phyloP scores from a whole-genome alignment of 2,329 filamentous ascomycete genomes.

The Colletotrichum lentis region DNA sequence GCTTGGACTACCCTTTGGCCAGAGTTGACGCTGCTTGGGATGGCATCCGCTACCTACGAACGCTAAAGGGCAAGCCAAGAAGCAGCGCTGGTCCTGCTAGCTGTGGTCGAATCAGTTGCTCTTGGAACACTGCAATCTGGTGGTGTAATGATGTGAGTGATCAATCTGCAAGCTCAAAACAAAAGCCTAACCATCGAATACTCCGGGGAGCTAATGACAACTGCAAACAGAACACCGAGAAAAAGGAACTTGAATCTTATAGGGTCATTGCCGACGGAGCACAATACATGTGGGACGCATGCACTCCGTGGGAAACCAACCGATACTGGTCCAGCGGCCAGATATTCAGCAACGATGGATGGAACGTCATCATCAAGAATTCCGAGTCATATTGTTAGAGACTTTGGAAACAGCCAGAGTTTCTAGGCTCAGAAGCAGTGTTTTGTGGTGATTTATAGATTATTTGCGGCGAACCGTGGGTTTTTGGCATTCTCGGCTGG shows the following conservation, averaged over 20 bases:
- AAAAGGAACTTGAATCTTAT: conserved; percentile 12
- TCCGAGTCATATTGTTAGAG: background rate
- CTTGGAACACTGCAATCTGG: conserved; percentile 37
- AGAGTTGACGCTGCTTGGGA: background rate
- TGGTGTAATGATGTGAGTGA: conserved; percentile 43
- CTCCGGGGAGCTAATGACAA: background rate
- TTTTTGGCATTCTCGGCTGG: too few relatives aligned
- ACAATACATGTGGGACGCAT: background rate
- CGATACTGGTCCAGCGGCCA: background rate
- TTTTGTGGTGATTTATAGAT: too few relatives aligned
- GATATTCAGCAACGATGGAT: background rate
- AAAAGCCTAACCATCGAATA: too few relatives aligned
- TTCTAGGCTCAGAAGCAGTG: too few relatives aligned
- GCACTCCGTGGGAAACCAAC: background rate
- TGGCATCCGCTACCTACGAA: conserved; percentile 20
- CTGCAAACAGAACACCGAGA: conserved; percentile 16
- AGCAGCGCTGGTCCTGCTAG: conserved; percentile 35
- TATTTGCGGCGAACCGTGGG: too few relatives aligned
- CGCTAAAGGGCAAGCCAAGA: conserved; percentile 14
- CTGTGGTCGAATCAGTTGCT: conserved; percentile 41
- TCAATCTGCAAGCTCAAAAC: background rate
- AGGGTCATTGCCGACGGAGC: conserved; percentile 25
- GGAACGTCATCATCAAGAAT: conserved; percentile 1
- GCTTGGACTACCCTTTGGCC: background rate
- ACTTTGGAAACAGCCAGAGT: too few relatives aligned